A percentile compares a stretch with the other conserved stretches of the same genome.
Evolutionary conservation across 2,329 filamentous ascomycete genomes (phyloP).

Genomic region (Hymenoscyphus fraxineus): DNA sequence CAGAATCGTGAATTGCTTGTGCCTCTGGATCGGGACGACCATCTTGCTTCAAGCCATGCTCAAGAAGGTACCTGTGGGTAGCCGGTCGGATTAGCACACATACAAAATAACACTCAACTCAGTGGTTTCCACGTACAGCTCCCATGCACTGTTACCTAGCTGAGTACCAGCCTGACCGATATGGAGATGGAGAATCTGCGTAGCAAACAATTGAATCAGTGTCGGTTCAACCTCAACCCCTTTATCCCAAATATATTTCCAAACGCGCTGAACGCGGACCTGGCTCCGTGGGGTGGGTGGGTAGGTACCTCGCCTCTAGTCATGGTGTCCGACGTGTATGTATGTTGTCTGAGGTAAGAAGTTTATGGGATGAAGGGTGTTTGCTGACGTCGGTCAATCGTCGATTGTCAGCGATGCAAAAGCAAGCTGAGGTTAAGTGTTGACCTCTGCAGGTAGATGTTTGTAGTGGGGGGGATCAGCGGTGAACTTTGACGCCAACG

Average conservation of each 20-base stretch:
- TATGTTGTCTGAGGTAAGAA: background rate
- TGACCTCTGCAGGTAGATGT: background rate
- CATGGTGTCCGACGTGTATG: conserved; percentile 19
- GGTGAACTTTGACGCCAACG: background rate
- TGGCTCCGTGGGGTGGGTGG: conserved; percentile 1
- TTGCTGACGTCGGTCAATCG: background rate
- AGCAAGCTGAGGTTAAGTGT: conserved; percentile 6
- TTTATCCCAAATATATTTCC: background rate
- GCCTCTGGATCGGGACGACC: conserved; percentile 54
- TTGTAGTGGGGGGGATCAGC: conserved; percentile 9
- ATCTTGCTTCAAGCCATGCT: conserved; percentile 60
- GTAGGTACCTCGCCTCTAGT: conserved; percentile 31
- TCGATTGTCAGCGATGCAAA: conserved; percentile 7
- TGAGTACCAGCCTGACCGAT: conserved; percentile 66
- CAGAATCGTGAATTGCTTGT: conserved; percentile 48
- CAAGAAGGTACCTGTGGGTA: conserved; percentile 55
- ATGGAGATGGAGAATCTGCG: conserved; percentile 61
- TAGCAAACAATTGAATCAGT: conserved; percentile 11
- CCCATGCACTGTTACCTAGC: conserved; percentile 66
- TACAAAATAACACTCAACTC: conserved; percentile 3
- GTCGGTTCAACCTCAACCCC: background rate
- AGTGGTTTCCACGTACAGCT: conserved; percentile 50
- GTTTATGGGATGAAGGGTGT: conserved; percentile 5
- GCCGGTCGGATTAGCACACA: conserved; percentile 13
- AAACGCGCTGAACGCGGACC: background rate